A percentile compares a stretch with the other conserved stretches of the same genome.
These are phyloP conservation scores for Xylariaceae sp. DNA, from an alignment of 2,329 filamentous ascomycete species.

Conservation along the genomic window DNA sequence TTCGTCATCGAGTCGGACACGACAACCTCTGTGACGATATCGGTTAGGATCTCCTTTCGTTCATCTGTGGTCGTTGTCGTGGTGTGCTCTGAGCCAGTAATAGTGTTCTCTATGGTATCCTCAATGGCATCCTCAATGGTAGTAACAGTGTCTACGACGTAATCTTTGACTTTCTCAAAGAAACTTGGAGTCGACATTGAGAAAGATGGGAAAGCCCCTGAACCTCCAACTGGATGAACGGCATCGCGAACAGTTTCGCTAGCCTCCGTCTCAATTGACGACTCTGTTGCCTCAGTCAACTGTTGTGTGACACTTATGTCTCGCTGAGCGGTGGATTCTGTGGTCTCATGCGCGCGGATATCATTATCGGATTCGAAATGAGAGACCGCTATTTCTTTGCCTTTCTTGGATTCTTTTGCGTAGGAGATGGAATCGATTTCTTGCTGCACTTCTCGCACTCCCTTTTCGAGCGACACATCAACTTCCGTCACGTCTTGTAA, in stretches of 20 bases:
- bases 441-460: neutral
- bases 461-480: neutral
- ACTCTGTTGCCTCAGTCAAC: conserved; percentile 6
- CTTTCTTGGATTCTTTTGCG: conserved; percentile 25
- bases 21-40: conserved; percentile 4
- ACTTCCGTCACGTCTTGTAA: neutral
- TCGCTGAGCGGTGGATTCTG: conserved; percentile 8
- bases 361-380: conserved; percentile 16
- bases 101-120: conserved; percentile 25
- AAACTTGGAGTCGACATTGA: conserved; percentile 7
- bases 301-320: conserved; percentile 2
- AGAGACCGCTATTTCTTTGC: conserved; percentile 21
- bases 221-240: neutral
- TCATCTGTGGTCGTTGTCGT: conserved; percentile 13
- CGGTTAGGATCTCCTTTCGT: conserved; percentile 14
- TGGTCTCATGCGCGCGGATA: conserved; percentile 14
- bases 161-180: conserved; percentile 13
- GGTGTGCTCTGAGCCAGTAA: conserved; percentile 3
- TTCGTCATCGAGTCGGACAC: conserved; percentile 12
- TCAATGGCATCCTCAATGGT: conserved; percentile 23
- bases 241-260: neutral
- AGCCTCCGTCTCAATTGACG: conserved; percentile 1
- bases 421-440: conserved; percentile 14
- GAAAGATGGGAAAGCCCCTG: conserved; percentile 5
- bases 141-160: conserved; percentile 12